phyloP scores from a whole-genome alignment of 805 yeast genomes.

The Wickerhamiella nectarea region DNA sequence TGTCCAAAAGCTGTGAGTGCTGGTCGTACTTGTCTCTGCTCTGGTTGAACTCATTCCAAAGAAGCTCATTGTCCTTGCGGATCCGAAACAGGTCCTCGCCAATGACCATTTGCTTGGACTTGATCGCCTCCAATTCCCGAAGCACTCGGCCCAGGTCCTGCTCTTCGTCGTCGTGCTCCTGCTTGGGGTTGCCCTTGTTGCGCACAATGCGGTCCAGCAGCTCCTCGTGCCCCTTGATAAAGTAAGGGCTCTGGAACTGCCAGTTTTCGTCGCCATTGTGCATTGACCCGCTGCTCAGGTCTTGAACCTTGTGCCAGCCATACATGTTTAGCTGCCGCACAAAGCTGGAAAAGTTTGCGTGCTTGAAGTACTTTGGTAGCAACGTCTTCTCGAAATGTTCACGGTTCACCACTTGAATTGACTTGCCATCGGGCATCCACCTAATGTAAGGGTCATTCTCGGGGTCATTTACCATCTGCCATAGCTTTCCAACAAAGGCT shows the following conservation, averaged over 20 bases:
- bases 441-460: constrained; percentile 54
- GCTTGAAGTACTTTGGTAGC: constrained; percentile 87
- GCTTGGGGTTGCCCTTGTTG: constrained; percentile 37
- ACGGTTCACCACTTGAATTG: constrained; percentile 72
- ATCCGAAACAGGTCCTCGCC: constrained; percentile 75
- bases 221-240: constrained; percentile 66
- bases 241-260: constrained; percentile 79
- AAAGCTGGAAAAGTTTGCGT: constrained; percentile 87
- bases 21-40: constrained; percentile 74
- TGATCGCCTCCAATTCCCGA: constrained; percentile 60
- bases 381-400: constrained; percentile 73
- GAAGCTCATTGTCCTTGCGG: constrained; percentile 70
- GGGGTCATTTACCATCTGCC: constrained; percentile 90
- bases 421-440: constrained; percentile 77
- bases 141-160: constrained; percentile 42
- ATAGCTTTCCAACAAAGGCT: constrained; percentile 82
- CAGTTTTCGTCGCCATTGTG: constrained; percentile 57
- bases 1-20: constrained; percentile 79
- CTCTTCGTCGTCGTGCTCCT: constrained; percentile 30
- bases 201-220: constrained; percentile 74
- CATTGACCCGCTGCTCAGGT: constrained; percentile 53
- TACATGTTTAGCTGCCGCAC: constrained; percentile 96
- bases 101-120: constrained; percentile 64
- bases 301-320: constrained; percentile 98
- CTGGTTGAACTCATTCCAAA: constrained; percentile 80